A percentile compares a stretch with the other conserved stretches of the same genome.
These are phyloP conservation scores for Penicillium cosmopolitanum DNA, from an alignment of 495 filamentous ascomycete genomes.

Conservation along the genomic window DNA sequence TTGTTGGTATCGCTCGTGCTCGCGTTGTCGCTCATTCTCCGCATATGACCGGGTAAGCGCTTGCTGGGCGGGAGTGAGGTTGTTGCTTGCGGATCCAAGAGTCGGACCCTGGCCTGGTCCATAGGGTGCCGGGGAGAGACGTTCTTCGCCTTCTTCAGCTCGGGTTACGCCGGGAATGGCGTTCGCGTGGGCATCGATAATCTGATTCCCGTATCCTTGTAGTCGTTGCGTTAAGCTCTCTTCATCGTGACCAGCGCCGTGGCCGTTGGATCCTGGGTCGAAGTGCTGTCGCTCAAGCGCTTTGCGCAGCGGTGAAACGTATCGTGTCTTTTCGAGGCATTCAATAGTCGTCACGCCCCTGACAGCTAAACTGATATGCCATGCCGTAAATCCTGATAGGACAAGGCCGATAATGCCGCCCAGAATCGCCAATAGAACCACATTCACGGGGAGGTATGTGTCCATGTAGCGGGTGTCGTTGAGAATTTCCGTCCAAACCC, in stretches of 20 bases:
- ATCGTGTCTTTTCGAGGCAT: conserved; percentile 90
- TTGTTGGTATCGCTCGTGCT: conserved; percentile 74
- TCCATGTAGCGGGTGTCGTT: conserved; percentile 63
- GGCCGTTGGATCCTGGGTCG: conserved; percentile 39
- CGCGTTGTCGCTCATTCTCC: conserved; percentile 72
- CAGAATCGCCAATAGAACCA: conserved; percentile 82
- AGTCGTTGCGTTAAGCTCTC: conserved; percentile 62
- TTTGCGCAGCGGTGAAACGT: conserved; percentile 76
- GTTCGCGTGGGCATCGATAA: conserved; percentile 81
- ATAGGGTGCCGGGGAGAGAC: conserved; percentile 34
- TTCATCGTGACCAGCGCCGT: conserved; percentile 51
- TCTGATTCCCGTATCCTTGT: conserved; percentile 72
- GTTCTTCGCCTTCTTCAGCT: conserved; percentile 76
- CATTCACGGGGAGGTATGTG: conserved; percentile 83
- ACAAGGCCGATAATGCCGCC: conserved; percentile 91
- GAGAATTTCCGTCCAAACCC: conserved; percentile 82
- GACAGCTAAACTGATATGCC: conserved; percentile 85
- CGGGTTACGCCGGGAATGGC: conserved; percentile 78
- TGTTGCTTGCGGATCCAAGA: conserved; percentile 3
- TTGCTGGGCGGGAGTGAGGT: conserved; percentile 47
- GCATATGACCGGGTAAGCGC: conserved; percentile 65
- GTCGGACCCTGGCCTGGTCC: conserved; percentile 26
- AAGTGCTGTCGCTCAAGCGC: conserved; percentile 64
- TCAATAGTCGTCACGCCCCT: conserved; percentile 92
- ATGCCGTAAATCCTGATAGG: conserved; percentile 83